Conservation (phyloP, 495 filamentous ascomycete species). For the Entonaema liquescens region DNA sequence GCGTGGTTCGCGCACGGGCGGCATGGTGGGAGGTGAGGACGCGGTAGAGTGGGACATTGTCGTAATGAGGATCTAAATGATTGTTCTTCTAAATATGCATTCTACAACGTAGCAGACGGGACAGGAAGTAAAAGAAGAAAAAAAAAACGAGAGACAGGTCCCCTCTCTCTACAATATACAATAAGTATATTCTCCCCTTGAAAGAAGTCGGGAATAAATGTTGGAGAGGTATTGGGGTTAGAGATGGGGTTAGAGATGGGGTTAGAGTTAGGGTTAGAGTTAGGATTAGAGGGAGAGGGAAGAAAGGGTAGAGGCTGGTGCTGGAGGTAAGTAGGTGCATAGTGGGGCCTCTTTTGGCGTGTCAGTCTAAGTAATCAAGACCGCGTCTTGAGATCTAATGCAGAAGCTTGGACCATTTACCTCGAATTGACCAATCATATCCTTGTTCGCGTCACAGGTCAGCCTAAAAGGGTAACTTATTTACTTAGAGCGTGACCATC, state of each 20-base stretch:
- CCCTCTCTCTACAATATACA: conserved; percentile 11
- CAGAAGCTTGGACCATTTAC: conserved; percentile 25
- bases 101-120: conserved; percentile 30
- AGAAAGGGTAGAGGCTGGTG: conserved; percentile 21
- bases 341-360: conserved; percentile 37
- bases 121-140: conserved; percentile 19
- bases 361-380: conserved; percentile 33
- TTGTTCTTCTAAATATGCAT: conserved; percentile 37
- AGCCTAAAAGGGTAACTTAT: conserved; percentile 47
- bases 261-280: background rate
- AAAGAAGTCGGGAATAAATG: conserved; percentile 24
- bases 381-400: conserved; percentile 35
- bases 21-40: conserved; percentile 41
- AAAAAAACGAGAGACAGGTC: conserved; percentile 41
- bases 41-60: conserved; percentile 44
- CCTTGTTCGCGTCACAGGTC: conserved; percentile 17
- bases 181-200: too few species aligned
- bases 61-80: conserved; percentile 4
- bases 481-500: conserved; percentile 44
- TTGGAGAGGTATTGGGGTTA: background rate
- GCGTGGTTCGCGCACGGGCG: conserved; percentile 38
- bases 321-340: conserved; percentile 20
- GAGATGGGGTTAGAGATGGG: background rate
- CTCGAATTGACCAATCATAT: conserved; percentile 40
- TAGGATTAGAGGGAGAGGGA: background rate